Base-by-base conservation (phyloP, 2,329 filamentous ascomycete species). In the Neofusicoccum cordaticola region DNA sequence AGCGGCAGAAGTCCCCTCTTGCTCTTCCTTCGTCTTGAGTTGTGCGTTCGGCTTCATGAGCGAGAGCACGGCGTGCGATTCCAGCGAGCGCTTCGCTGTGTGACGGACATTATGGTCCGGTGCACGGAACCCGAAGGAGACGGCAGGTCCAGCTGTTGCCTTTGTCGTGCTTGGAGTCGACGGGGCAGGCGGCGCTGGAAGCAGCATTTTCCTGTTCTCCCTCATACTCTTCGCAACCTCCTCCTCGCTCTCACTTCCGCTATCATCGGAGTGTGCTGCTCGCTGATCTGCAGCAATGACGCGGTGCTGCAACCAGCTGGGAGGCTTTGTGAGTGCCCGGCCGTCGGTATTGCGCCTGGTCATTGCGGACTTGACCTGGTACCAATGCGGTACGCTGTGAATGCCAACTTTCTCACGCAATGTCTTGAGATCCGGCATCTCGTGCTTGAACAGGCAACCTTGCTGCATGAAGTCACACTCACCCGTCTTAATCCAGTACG, bases 361-460 rank as follows among this genome's bases (percentile, higher is more conserved):
- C 39, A 79, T 69, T 1, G 72, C 72, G 22, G 67, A 69, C 69
- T 82, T 81, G 62, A 87, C 82, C 62, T 80, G 79, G 71, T 81
- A 87, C 86, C 86, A 88, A 7, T 75, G 74, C 8, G 86, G 86
- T 15, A 83, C 76, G 47, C 80, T 78, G 2, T 78, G 77, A 58
- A 96, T 84, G 0, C 93, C 93, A 2, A 96, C 82, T 22, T 52
- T 64, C 6, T 84, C 81, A 48, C 85, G 79, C 69, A 96, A 86
- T 0, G 87, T 90, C 0, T 82, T 79, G 58, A 82, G 82, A 68
- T 93, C 87, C 0, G 93, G 93, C 90, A 97, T 96, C 74, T 95
- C 91, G 75, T 97, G 93, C 79, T 93, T 94, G 81, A 88, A 97
- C 68, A 89, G 87, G 80, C 93, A 97, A 0, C 93, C 93, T 72